Evolutionary conservation across 495 filamentous ascomycete species (phyloP), one percentile per base, ranked within the genome.

Genomic region (Penicillium roqueforti): DNA sequence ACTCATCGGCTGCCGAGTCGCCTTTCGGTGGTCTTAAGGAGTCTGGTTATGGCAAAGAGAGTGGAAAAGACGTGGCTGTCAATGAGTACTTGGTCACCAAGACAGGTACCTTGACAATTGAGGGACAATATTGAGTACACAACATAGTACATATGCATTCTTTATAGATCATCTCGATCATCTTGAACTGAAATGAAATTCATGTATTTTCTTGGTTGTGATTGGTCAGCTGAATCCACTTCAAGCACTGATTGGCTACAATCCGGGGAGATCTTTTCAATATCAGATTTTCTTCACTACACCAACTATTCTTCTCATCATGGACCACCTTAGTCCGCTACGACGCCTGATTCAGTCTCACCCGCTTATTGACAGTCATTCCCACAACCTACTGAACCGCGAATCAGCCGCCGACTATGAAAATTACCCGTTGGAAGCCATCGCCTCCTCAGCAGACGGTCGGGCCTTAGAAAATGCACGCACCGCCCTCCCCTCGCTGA

Each of bases 311-410:
- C 6, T 51, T 11, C 37, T 42, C 53, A 56, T 41, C 56, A 74
- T 74, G 69, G 58, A 61, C 40, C 19, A 54, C 13, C 51, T 75
- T 5, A 51, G 70, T 20, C 67, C 66, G 6, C 70, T 83, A 20
- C 68, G 67, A 20, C 60, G 65, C 9, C 57, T 83, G 22, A 83
- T 93, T 44, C 77, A 80, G 53, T 76, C 60, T 14, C 88, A 84
- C 32, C 89, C 91, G 1, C 79, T 92, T 57, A 92, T 96, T 63
- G 91, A 96, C 65, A 85, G 92, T 63, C 91, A 96, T 71, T 89
- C 87, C 34, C 91, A 96, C 63, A 91, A 90, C 58, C 72, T 91
- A 1, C 74, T 95, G 22, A 68, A 78, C 10, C 50, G 45, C 4
- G 55, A 66, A 0, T 58, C 65, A 3, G 69, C 70, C 11, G 37